Evolutionary conservation across 495 filamentous ascomycete species (phyloP).

Genomic region (Daldinia grandis): DNA sequence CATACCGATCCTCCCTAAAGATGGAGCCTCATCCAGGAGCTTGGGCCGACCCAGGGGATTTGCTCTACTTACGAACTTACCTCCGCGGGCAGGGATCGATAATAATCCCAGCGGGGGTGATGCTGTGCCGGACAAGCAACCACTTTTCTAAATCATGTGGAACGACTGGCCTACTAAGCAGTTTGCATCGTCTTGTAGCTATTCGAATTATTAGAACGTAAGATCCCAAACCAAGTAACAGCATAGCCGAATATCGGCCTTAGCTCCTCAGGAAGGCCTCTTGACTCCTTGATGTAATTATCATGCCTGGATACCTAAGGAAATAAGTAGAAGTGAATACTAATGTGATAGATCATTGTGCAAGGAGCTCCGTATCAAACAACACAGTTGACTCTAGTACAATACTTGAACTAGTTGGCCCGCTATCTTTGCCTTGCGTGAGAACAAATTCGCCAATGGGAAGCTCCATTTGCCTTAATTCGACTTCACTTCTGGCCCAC

Average conservation of each 20-base stretch:
- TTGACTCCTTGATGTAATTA: neutral
- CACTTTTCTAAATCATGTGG: neutral
- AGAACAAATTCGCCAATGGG: conserved; percentile 1
- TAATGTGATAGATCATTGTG: neutral
- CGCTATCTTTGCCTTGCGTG: too few species aligned
- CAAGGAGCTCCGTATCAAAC: neutral
- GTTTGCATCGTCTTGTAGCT: neutral
- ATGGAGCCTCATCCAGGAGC: neutral
- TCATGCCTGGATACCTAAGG: neutral
- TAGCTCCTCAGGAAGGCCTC: neutral
- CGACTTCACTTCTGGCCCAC: conserved; percentile 21
- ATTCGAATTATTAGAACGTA: neutral
- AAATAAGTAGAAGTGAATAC: neutral
- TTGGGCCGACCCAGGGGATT: neutral
- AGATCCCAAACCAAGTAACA: neutral
- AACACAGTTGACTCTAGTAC: neutral
- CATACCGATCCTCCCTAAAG: neutral
- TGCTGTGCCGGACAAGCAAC: neutral
- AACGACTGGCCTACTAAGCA: neutral
- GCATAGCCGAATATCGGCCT: neutral
- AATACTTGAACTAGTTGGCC: too few species aligned
- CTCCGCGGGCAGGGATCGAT: neutral
- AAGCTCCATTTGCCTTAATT: conserved; percentile 10
- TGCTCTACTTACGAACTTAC: neutral
- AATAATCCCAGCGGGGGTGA: neutral